Evolutionary conservation across 768 basidiomycete genomes (phyloP), one percentile per base, ranked within the genome.

Genomic region (Panus rudis): DNA sequence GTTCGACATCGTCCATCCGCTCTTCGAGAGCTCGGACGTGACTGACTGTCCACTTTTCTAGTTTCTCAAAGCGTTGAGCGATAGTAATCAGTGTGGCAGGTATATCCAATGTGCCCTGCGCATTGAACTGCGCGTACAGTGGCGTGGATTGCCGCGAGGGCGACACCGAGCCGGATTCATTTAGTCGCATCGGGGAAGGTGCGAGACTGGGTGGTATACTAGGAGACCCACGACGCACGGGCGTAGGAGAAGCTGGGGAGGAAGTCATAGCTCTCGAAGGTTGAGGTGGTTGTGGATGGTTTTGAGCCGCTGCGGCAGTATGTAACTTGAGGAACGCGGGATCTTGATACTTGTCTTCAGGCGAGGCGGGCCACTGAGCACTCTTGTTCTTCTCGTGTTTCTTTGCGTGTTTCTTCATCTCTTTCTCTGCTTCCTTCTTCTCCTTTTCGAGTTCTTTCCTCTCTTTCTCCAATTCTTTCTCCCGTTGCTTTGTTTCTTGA

Each of bases 1-100:
- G 72, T 57, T 92, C 89, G n/a, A 92, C 89, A 44, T 92, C 89
- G 47, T 81, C 79, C 88, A 92, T 92, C 24, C 89, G 76, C 16
- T 91, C 89, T 52, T 92, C 89, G n/a, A 92, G 65, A 2, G 89
- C 89, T 42, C 89, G 79, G 3, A 90, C 87, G 52, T 92, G 89
- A 5, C 85, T 79, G 3, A 92, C 86, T 0, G 88, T 84, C 89
- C 89, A 92, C 49, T 84, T 84, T 57, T 92, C 89, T 11, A 92
- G 72, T 58, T 92, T 92, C 61, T 92, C 89, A 46, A 92, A 91
- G 17, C 89, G 78, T 45, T 75, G 77, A 11, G 86, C 84, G 32
- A 92, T 78, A 10, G 75, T 73, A 19, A 92, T 63, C 4, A 92
- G 67, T 0, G 89, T 91, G 1, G 73, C 79, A 10, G 81, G 75